phyloP scores from a whole-genome alignment of 2,329 filamentous ascomycete genomes.

The Diaporthe amygdali region DNA sequence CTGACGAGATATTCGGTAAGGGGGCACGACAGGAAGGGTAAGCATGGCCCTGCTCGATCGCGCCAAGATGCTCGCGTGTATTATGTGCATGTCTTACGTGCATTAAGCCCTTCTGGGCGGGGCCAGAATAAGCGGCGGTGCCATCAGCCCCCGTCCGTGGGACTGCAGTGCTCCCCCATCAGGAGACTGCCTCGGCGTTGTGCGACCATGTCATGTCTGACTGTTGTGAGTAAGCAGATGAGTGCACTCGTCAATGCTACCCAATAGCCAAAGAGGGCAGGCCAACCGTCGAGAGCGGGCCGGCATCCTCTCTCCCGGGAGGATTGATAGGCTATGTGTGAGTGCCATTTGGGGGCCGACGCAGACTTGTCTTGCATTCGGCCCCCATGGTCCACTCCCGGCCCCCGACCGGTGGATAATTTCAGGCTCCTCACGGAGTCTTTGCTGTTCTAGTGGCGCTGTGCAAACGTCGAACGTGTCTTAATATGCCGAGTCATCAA shows the following conservation, averaged over 20 bases:
- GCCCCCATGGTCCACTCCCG: slow-evolving; percentile 16
- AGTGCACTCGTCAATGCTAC: background rate
- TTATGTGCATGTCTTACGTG: slow-evolving; percentile 8
- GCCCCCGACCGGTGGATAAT: slow-evolving; percentile 4
- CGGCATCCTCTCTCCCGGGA: slow-evolving; percentile 5
- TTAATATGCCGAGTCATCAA: background rate
- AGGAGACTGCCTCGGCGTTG: background rate
- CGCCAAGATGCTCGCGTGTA: background rate
- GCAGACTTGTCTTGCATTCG: slow-evolving; percentile 1
- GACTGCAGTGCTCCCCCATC: background rate
- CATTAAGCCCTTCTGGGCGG: background rate
- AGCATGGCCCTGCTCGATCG: background rate
- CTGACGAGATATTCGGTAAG: slow-evolving; percentile 2
- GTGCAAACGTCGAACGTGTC: background rate
- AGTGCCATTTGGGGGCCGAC: slow-evolving; percentile 20
- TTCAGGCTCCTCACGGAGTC: slow-evolving; percentile 4
- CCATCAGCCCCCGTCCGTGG: background rate
- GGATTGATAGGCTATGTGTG: slow-evolving; percentile 25
- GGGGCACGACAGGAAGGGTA: background rate
- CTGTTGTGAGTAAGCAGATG: slow-evolving; percentile 4
- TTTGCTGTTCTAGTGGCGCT: background rate
- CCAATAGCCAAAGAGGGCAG: slow-evolving; percentile 3
- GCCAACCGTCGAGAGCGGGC: slow-evolving; percentile 5
- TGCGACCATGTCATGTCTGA: background rate
- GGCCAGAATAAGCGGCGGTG: background rate